Percentiles rank a stretch among this genome's conserved stretches.
These are phyloP conservation scores for Neltuma alba DNA, from an alignment of 306 rosid species.

Conservation along the genomic window DNA sequence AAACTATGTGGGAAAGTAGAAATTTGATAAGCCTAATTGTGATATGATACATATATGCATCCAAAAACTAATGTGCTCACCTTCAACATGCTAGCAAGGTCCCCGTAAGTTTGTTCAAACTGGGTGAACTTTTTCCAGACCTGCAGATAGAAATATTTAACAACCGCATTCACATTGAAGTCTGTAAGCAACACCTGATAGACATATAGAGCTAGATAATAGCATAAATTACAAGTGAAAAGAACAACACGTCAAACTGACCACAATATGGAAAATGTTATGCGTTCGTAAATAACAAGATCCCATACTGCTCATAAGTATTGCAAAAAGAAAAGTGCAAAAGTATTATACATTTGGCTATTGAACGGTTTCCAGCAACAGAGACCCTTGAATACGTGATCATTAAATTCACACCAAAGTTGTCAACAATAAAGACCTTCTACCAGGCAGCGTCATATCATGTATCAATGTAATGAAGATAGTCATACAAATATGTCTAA, in stretches of 20 bases:
- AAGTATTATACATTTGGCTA: no score
- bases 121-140: conserved; percentile 87
- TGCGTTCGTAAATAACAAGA: conserved; percentile 9
- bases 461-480: neutral
- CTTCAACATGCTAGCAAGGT: conserved; percentile 93
- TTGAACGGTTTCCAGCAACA: no score
- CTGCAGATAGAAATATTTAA: conserved; percentile 48
- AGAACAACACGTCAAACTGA: conserved; percentile 2
- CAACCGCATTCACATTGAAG: conserved; percentile 27
- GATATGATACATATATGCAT: neutral
- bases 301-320: no score
- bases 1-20: neutral
- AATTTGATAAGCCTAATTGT: neutral
- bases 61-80: conserved; percentile 38
- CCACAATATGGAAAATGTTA: neutral
- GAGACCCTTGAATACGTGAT: neutral
- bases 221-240: conserved; percentile 1
- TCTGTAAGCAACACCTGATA: conserved; percentile 12
- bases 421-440: neutral
- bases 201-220: conserved; percentile 13
- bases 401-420: neutral
- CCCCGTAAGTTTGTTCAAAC: conserved; percentile 95
- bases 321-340: no score
- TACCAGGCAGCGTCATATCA: neutral
- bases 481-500: neutral